phyloP scores from a whole-genome alignment of 1,284 basidiomycete genomes.

The Phlebopus sp. region DNA sequence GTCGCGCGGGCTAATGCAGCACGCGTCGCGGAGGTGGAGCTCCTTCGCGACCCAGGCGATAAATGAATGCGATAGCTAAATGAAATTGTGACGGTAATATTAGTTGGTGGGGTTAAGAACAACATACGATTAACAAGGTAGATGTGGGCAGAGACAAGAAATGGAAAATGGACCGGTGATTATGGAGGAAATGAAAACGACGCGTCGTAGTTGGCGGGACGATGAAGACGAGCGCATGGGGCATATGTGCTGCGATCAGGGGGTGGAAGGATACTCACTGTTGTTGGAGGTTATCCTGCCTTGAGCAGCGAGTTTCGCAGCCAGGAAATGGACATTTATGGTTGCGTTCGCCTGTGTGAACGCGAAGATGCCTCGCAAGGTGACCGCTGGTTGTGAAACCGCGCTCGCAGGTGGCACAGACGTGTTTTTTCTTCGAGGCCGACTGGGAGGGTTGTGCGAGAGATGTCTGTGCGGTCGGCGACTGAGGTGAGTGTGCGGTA shows the following conservation, averaged over 20 bases:
- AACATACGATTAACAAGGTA: constrained; percentile 7
- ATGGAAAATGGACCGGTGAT: constrained; percentile 7
- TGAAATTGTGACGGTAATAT: constrained; percentile 16
- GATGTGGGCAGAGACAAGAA: constrained; percentile 9
- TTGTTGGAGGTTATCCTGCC: constrained; percentile 80
- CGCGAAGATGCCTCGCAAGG: constrained; percentile 74
- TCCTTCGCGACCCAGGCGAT: constrained; percentile 65
- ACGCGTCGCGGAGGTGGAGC: constrained; percentile 48
- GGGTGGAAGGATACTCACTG: constrained; percentile 55
- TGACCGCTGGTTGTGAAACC: constrained; percentile 83
- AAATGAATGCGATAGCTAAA: constrained; percentile 69
- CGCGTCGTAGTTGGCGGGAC: constrained; percentile 4
- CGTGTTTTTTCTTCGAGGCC: constrained; percentile 53
- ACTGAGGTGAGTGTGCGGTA: constrained; percentile 16
- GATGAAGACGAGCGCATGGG: constrained; percentile 3
- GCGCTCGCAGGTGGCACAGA: constrained; percentile 64
- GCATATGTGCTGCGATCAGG: background rate
- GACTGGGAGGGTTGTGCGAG: constrained; percentile 6
- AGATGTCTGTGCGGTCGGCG: constrained; percentile 17
- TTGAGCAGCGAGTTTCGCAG: constrained; percentile 75
- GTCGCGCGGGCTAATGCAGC: constrained; percentile 45
- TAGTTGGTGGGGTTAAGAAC: constrained; percentile 5
- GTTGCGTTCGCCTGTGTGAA: constrained; percentile 81
- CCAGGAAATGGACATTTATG: constrained; percentile 82
- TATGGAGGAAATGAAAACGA: background rate